Evolutionary conservation across 805 yeast genomes (phyloP), one percentile per base, ranked within the genome.

Genomic region (Lachancea kluyveri): DNA sequence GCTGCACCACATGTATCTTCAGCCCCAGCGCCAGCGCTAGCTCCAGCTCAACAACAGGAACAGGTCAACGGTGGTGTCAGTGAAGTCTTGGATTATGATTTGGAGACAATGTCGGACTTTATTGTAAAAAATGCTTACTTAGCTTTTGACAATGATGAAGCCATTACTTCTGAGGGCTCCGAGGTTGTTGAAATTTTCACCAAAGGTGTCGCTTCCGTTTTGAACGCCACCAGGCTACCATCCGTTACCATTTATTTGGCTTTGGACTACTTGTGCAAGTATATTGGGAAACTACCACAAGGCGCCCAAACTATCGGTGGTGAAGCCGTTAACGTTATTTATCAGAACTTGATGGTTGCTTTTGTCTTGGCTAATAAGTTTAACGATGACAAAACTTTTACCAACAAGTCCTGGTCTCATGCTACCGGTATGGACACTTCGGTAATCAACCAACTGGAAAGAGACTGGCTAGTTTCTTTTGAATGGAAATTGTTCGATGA

Each of bases 301-400:
- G 50, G 65, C 28, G 33, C 53, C 22, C 51, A 47, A 12, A 40
- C 49, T 9, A 39, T 47, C 16, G 57, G 58, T 23, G 48, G 53
- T 13, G 48, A 43, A 12, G 54, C 54, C 21, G 62, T 64, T 33
- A 56, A 65, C 16, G 53, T 54, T 15, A 64, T 71, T 37, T 50
- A 83, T 70, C 62, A 68, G 62, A 52, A 70, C 64, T 54, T 86
- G 24, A 76, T 79, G 25, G 67, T 81, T 13, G 70, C 94, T 3
- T 67, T 90, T 26, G 74, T 90, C 21, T 65, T 90, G 40, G 94
- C 96, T 28, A 90, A 90, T 65, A 90, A 90, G 62, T 85, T 86
- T 57, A 86, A 88, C 54, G 97, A 90, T 60, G 98, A 90, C 63
- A 87, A 90, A 62, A 90, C 96, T 17, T 90, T 90, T 54, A 86